Conservation (phyloP, 768 basidiomycete genomes). For the Leccinum fibrillosum region DNA sequence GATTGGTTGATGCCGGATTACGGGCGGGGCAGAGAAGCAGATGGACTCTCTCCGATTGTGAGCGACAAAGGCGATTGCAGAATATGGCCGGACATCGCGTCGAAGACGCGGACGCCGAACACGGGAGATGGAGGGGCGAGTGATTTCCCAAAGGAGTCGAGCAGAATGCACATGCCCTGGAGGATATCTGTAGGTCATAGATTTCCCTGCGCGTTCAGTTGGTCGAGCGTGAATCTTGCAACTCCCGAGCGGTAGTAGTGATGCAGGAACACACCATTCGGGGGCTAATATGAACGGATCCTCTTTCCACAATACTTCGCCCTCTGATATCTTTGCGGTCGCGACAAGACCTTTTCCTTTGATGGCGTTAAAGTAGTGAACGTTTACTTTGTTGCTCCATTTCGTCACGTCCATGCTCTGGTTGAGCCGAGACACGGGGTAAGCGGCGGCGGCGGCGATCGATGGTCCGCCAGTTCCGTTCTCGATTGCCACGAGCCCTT, state of each 20-base stretch:
- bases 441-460: constrained; percentile 26
- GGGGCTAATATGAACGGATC: constrained; percentile 79
- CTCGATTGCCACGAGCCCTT: constrained; percentile 43
- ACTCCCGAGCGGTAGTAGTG: neutral
- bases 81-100: constrained; percentile 60
- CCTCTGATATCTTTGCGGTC: constrained; percentile 58
- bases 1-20: constrained; percentile 63
- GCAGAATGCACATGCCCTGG: constrained; percentile 69
- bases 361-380: constrained; percentile 60
- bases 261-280: constrained; percentile 55
- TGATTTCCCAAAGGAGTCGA: constrained; percentile 55
- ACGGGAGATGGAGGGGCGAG: constrained; percentile 48
- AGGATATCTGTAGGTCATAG: constrained; percentile 60
- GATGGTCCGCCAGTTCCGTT: neutral
- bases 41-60: constrained; percentile 61
- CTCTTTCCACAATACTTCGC: constrained; percentile 82
- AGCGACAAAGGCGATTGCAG: constrained; percentile 76
- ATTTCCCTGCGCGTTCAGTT: constrained; percentile 57
- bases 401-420: constrained; percentile 56
- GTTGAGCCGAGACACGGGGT: constrained; percentile 65
- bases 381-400: constrained; percentile 63
- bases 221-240: neutral
- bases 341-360: constrained; percentile 88
- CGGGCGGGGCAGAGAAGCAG: constrained; percentile 71
- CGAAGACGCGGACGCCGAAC: constrained; percentile 44